Evolutionary conservation across 164 flowering plant genomes (phyloP).

Genomic region (Vitis rupestris): DNA sequence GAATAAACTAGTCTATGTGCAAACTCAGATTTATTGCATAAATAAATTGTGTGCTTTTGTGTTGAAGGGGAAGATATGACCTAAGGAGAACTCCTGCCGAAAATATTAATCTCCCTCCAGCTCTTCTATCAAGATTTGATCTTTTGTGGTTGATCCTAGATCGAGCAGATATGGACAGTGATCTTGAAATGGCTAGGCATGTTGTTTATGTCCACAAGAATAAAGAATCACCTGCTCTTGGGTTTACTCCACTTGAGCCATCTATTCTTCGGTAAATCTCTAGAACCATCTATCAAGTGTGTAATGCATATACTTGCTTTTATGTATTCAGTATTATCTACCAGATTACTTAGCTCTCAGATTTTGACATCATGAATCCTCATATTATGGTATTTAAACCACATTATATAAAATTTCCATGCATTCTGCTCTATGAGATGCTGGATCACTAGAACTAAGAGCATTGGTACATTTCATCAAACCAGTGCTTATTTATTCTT

Average conservation of each 20-base stretch:
- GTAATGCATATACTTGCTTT: too few relatives aligned
- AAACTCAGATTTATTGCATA: background rate
- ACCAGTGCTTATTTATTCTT: background rate
- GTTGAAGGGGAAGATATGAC: slow-evolving; percentile 95
- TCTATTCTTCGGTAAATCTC: slow-evolving; percentile 76
- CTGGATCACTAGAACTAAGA: background rate
- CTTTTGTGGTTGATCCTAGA: slow-evolving; percentile 95
- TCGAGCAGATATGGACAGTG: slow-evolving; percentile 96
- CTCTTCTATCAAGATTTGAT: slow-evolving; percentile 94
- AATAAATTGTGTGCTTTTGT: slow-evolving; percentile 10
- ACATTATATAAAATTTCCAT: background rate
- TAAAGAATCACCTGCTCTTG: slow-evolving; percentile 90
- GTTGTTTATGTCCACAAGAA: slow-evolving; percentile 91
- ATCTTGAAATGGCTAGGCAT: slow-evolving; percentile 97
- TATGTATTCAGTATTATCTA: background rate
- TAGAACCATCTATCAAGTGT: too few relatives aligned
- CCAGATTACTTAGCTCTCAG: background rate
- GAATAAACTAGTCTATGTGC: slow-evolving; percentile 1
- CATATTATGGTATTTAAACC: background rate
- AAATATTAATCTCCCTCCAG: slow-evolving; percentile 99
- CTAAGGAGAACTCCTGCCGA: slow-evolving; percentile 97
- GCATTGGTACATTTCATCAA: background rate
- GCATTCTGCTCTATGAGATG: background rate
- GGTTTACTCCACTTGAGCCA: slow-evolving; percentile 92
- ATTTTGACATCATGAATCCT: background rate